Evolutionary conservation across 495 filamentous ascomycete genomes (phyloP).

Genomic region (Hypoxylon crocopeplum): DNA sequence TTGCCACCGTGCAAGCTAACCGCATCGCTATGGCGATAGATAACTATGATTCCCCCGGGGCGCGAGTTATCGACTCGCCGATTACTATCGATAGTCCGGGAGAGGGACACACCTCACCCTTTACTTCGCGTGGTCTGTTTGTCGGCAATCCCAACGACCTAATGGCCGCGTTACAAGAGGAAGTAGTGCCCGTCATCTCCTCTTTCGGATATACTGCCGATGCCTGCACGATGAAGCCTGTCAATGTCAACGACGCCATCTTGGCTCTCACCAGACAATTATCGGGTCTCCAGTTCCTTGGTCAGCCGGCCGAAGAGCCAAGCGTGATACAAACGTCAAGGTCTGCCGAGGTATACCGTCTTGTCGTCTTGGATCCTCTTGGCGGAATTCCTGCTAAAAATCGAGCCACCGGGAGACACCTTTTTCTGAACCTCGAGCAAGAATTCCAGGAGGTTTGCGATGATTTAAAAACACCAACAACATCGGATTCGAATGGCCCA

Average conservation of each 20-base stretch:
- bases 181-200: slow-evolving; percentile 79
- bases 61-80: slow-evolving; percentile 71
- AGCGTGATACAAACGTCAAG: slow-evolving; percentile 51
- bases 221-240: slow-evolving; percentile 59
- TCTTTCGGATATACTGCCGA: slow-evolving; percentile 71
- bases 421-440: slow-evolving; percentile 96
- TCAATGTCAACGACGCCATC: slow-evolving; percentile 71
- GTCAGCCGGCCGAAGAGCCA: slow-evolving; percentile 52
- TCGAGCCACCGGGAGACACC: slow-evolving; percentile 72
- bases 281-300: slow-evolving; percentile 61
- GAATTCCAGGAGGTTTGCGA: slow-evolving; percentile 73
- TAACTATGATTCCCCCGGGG: slow-evolving; percentile 65
- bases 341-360: slow-evolving; percentile 73
- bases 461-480: slow-evolving; percentile 54
- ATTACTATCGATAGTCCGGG: slow-evolving; percentile 46
- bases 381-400: slow-evolving; percentile 83
- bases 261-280: slow-evolving; percentile 76
- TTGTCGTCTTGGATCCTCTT: slow-evolving; percentile 87
- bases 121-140: slow-evolving; percentile 42
- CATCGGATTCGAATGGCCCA: slow-evolving; percentile 2
- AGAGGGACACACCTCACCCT: slow-evolving; percentile 20
- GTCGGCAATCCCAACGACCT: slow-evolving; percentile 63
- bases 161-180: slow-evolving; percentile 71
- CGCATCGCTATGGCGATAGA: slow-evolving; percentile 78
- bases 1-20: slow-evolving; percentile 68